Base-by-base conservation (phyloP, 164 flowering plant species). In the Chimonanthus praecox region DNA sequence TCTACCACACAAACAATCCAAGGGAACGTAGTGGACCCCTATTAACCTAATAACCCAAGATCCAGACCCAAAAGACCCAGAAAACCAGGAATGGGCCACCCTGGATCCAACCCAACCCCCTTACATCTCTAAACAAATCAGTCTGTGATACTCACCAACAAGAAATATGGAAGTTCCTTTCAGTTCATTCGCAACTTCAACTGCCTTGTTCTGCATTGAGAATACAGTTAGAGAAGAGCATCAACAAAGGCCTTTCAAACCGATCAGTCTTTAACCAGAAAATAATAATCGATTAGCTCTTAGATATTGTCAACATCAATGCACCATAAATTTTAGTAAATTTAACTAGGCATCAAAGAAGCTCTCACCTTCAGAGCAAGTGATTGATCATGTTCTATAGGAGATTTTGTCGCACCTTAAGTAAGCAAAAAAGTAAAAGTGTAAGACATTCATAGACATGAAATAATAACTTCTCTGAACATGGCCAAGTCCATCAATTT, bases 161-260 rank as follows among this genome's bases (percentile, higher is more conserved):
- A 92, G 89, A 83, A 84, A 90, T 79, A 92, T 84, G 70, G 92
- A 92, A 71, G 94, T 84, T 71, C 98, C 98, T 87, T 84, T 95
- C 49, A 95, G 83, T 44, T 78, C 89, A 58, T 86, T 64, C 46
- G 81, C 72, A 5, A 89, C 47, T 70, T 91, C 95, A 18, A 67
- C 69, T 44, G 92, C 97, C 78, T 82, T 91, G 79, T 83, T 92
- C 97, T 94, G 46, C 68, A 64, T 47, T 48, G 47, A 72, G 16
- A 33, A 72, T 8, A 47, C 15, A 13, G 48, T 72, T 47, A 20
- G 11, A 16, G 10, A 47, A 63, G 16, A 46, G 3, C 45, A 65
- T 63, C 10, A 67, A 50, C 2, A 72, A 54, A 54, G 16, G 60
- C 16, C 60, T n/a, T 54, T 13, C 60, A 54, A 54, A 11, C 16